Evolutionary conservation across 495 filamentous ascomycete species (phyloP).

Genomic region (Tuber brumale): DNA sequence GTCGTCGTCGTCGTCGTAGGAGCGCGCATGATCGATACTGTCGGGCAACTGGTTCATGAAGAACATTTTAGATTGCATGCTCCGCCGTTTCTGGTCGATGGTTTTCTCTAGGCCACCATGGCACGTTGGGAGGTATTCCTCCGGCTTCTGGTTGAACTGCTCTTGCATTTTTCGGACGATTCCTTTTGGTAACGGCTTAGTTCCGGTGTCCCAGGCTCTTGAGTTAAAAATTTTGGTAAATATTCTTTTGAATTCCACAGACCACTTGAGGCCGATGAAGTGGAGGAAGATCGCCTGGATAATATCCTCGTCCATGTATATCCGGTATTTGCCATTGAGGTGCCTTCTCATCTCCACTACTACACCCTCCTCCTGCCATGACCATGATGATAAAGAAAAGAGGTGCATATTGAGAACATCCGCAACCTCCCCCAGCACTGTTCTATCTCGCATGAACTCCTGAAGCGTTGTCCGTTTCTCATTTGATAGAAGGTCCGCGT

Average conservation of each 20-base stretch:
- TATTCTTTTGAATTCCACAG: conserved; percentile 50
- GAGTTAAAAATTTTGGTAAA: conserved; percentile 47
- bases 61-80: conserved; percentile 43
- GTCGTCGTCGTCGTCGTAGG: conserved; percentile 3
- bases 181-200: conserved; percentile 44
- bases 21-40: conserved; percentile 47
- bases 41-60: conserved; percentile 52
- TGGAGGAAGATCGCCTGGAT: conserved; percentile 61
- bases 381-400: conserved; percentile 54
- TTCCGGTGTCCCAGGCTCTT: conserved; percentile 47
- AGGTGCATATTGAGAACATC: conserved; percentile 66
- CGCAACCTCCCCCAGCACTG: conserved; percentile 55
- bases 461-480: conserved; percentile 55
- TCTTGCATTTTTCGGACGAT: conserved; percentile 45
- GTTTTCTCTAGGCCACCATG: neutral
- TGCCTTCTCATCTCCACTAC: conserved; percentile 57
- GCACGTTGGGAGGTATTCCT: neutral
- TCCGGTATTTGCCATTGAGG: conserved; percentile 55
- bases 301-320: conserved; percentile 63
- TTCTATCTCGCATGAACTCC: conserved; percentile 54
- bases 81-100: conserved; percentile 30
- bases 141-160: conserved; percentile 47
- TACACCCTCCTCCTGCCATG: conserved; percentile 53
- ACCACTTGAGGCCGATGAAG: conserved; percentile 58
- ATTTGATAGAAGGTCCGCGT: conserved; percentile 53